Evolutionary conservation across 805 yeast genomes (phyloP).

Genomic region (Nakazawaea anatomiae): DNA sequence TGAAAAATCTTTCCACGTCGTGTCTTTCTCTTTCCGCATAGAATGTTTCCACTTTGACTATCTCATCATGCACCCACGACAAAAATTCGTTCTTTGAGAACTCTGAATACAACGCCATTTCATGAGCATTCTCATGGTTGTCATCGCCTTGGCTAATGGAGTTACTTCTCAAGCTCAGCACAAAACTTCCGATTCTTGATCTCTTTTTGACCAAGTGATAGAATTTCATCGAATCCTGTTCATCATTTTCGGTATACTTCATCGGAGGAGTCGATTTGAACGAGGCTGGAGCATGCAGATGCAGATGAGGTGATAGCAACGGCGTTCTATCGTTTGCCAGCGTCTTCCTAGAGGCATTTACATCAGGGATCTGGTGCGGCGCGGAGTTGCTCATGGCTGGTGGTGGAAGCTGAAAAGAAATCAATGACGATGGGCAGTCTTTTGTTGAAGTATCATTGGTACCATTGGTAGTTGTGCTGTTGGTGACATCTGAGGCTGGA

Average conservation of each 20-base stretch:
- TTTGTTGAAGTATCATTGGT: neutral
- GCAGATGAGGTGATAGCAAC: constrained; percentile 14
- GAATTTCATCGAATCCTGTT: neutral
- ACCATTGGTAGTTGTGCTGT: neutral
- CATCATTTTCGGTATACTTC: neutral
- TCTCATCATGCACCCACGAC: constrained; percentile 63
- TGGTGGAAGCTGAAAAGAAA: constrained; percentile 20
- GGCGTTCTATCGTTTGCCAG: constrained; percentile 24
- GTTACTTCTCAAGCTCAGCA: constrained; percentile 13
- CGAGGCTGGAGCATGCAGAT: neutral
- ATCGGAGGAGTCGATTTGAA: constrained; percentile 5
- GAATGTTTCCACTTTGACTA: constrained; percentile 54
- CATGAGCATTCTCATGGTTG: constrained; percentile 8
- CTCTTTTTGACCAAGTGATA: constrained; percentile 12
- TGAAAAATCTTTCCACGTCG: constrained; percentile 49
- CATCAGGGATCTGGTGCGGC: neutral
- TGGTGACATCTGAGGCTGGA: neutral
- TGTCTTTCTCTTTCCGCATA: constrained; percentile 56
- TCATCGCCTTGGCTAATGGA: constrained; percentile 9
- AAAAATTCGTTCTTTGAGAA: constrained; percentile 44
- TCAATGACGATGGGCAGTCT: constrained; percentile 10
- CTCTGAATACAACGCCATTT: constrained; percentile 17
- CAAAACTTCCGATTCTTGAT: constrained; percentile 19
- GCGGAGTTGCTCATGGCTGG: constrained; percentile 15
- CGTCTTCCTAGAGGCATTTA: neutral